Conservation (phyloP, 192 early-diverging fungal genomes). For the Polychytrium aggregatum region DNA sequence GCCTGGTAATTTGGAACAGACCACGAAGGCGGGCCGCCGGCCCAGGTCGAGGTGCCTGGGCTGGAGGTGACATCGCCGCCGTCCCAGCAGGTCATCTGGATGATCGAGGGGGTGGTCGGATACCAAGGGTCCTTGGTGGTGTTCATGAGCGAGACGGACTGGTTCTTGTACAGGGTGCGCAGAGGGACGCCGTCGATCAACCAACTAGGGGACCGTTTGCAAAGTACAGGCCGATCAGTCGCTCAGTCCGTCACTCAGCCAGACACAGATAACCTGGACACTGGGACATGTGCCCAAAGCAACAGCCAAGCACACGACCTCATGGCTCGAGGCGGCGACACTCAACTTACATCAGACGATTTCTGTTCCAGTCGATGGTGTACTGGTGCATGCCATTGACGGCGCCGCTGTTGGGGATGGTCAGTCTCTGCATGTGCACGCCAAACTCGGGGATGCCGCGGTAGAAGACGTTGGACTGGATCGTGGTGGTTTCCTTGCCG, state of each 20-base stretch:
- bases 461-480: constrained; percentile 28
- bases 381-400: constrained; percentile 3
- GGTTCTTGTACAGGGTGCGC: no score
- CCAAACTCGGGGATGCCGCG: constrained; percentile 11
- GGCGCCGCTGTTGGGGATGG: background rate
- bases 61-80: background rate
- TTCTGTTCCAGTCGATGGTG: constrained; percentile 6
- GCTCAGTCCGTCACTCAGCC: constrained; percentile 21
- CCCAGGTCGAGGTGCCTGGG: constrained; percentile 8
- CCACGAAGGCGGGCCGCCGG: constrained; percentile 16
- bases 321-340: no score
- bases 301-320: no score
- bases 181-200: background rate
- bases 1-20: constrained; percentile 1
- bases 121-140: constrained; percentile 12
- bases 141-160: background rate
- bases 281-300: no score
- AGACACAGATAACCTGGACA: no score
- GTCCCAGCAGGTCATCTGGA: constrained; percentile 32
- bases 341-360: constrained; percentile 2
- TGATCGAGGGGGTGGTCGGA: constrained; percentile 18
- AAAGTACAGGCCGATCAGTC: background rate
- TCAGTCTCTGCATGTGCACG: constrained; percentile 1
- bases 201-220: background rate
- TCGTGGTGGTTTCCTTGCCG: constrained; percentile 7